Evolutionary conservation across 805 yeast genomes (phyloP).

Genomic region (Candida xiaguanensis): DNA sequence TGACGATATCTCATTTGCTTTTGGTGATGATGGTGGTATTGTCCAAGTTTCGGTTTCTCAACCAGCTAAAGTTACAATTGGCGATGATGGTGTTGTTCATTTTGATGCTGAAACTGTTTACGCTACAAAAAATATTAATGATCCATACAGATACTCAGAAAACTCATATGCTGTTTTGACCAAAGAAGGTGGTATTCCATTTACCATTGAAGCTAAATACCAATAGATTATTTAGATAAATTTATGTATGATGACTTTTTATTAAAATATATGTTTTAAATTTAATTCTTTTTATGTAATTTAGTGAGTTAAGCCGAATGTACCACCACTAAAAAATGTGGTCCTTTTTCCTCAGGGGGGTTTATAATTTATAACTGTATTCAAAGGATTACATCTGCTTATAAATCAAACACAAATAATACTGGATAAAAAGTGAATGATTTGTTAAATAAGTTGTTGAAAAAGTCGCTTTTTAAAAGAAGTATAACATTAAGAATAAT

Average conservation of each 20-base stretch:
- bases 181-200: conserved; percentile 6
- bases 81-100: conserved; percentile 7
- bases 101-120: conserved; percentile 17
- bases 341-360: not conserved
- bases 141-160: conserved; percentile 25
- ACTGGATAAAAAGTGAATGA: too few species aligned
- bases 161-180: conserved; percentile 13
- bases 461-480: too few species aligned
- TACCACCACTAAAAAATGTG: too few species aligned
- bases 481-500: too few species aligned
- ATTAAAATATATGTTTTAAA: too few species aligned
- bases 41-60: conserved; percentile 11
- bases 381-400: not conserved
- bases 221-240: not conserved
- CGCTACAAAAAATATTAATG: conserved; percentile 25
- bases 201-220: conserved; percentile 3
- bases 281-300: too few species aligned
- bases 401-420: too few species aligned
- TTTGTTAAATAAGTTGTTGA: too few species aligned
- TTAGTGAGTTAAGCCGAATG: too few species aligned
- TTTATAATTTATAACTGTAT: not conserved
- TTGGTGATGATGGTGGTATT: conserved; percentile 6
- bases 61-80: conserved; percentile 9
- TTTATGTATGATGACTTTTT: not conserved
- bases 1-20: not conserved